These are phyloP conservation scores for Cutaneotrichosporon curvatum DNA, from an alignment of 1,284 basidiomycete species.

Conservation along the genomic window DNA sequence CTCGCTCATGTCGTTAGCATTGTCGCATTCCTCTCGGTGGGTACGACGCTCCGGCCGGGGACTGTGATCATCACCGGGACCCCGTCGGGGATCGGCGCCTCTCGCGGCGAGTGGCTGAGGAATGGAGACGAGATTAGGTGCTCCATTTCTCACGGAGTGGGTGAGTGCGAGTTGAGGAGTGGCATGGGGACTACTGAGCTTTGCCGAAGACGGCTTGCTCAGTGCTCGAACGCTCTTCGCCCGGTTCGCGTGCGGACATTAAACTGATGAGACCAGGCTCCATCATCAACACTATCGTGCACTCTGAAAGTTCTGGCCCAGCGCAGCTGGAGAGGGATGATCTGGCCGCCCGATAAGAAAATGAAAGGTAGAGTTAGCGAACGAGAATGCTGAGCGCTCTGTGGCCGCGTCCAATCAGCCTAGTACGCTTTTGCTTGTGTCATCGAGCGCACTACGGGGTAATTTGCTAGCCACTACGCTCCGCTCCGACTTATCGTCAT, in stretches of 20 bases:
- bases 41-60: constrained; percentile 73
- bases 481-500: too few species aligned
- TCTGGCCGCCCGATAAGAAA: too few species aligned
- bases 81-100: constrained; percentile 65
- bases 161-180: constrained; percentile 5
- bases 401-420: too few species aligned
- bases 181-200: too few species aligned
- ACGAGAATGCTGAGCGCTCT: too few species aligned
- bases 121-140: constrained; percentile 66
- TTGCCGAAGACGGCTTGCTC: background rate
- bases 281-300: constrained; percentile 63
- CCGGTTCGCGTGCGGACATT: background rate
- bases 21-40: constrained; percentile 69
- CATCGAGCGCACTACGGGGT: too few species aligned
- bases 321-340: too few species aligned
- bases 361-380: too few species aligned
- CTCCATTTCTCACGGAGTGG: constrained; percentile 43
- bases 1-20: too few species aligned
- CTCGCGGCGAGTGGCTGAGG: constrained; percentile 61
- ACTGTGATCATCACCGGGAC: constrained; percentile 73
- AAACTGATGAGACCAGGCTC: constrained; percentile 63
- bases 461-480: too few species aligned
- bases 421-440: too few species aligned
- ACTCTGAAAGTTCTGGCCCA: too few species aligned
- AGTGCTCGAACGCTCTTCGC: background rate